These are phyloP conservation scores for Orbilia javanica DNA, from an alignment of 2,329 filamentous ascomycete species.

Conservation along the genomic window DNA sequence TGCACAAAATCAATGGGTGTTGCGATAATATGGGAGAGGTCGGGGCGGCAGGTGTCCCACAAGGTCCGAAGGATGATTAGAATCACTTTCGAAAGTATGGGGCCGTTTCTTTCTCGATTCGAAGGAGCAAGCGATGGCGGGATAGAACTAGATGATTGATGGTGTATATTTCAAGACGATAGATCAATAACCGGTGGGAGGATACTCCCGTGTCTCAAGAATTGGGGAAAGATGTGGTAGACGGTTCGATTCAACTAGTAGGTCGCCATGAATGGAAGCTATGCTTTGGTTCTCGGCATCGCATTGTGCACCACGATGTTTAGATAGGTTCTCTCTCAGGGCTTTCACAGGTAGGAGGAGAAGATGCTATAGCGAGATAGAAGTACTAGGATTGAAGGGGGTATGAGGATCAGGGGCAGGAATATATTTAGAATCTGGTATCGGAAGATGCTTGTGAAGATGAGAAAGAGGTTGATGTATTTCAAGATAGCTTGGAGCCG, in stretches of 20 bases:
- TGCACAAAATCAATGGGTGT: background rate
- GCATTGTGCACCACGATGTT: conserved; percentile 1
- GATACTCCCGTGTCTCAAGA: background rate
- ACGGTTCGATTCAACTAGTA: background rate
- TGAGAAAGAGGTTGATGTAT: conserved; percentile 6
- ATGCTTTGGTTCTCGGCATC: conserved; percentile 15
- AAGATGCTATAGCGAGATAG: too few relatives aligned
- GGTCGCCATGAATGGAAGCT: background rate
- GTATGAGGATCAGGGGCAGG: background rate
- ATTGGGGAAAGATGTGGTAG: background rate
- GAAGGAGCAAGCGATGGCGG: background rate
- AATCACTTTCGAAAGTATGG: background rate
- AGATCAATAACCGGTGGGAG: background rate
- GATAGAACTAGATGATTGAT: background rate
- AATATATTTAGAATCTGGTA: background rate
- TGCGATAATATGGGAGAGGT: background rate
- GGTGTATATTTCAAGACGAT: background rate
- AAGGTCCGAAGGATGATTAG: background rate
- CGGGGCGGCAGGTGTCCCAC: background rate
- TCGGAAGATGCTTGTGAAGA: background rate
- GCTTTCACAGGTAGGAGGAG: background rate
- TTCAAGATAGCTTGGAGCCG: background rate
- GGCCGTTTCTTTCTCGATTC: background rate
- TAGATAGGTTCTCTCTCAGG: background rate
- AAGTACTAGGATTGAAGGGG: background rate